A percentile compares a stretch with the other conserved stretches of the same genome.
Conservation (phyloP, 139 green algal species). For the Astrephomene gubernaculifera region DNA sequence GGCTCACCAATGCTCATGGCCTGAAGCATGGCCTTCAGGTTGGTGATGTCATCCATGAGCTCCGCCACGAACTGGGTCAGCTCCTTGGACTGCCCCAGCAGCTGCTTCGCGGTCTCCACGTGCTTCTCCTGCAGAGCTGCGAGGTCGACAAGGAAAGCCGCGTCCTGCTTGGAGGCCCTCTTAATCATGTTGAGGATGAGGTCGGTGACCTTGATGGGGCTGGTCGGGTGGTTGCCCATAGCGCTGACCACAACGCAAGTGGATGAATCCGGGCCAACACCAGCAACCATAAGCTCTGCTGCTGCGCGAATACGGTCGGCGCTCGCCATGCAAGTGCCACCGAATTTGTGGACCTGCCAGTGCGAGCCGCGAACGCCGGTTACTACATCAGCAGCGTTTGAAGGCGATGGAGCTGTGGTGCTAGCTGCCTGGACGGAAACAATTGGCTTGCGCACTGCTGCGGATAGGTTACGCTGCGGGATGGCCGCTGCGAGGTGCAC, state of each 20-base stretch:
- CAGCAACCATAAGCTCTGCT: constrained; percentile 76
- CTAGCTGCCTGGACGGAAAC: neutral
- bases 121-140: constrained; percentile 93
- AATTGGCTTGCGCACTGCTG: neutral
- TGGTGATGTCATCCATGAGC: constrained; percentile 89
- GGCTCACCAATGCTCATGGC: constrained; percentile 85
- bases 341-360: constrained; percentile 96
- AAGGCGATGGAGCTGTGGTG: neutral
- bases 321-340: constrained; percentile 95
- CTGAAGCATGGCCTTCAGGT: constrained; percentile 96
- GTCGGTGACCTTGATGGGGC: constrained; percentile 91
- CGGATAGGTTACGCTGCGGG: neutral
- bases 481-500: neutral
- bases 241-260: constrained; percentile 87
- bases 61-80: constrained; percentile 81
- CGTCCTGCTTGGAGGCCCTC: constrained; percentile 66
- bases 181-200: constrained; percentile 93
- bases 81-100: constrained; percentile 78
- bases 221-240: constrained; percentile 84
- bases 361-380: constrained; percentile 32
- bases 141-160: constrained; percentile 88
- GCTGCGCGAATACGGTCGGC: constrained; percentile 87
- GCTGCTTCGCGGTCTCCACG: constrained; percentile 79
- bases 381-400: neutral
- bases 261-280: constrained; percentile 55